Evolutionary conservation across 2,329 filamentous ascomycete genomes (phyloP).

Genomic region (Diaporthe batatas): DNA sequence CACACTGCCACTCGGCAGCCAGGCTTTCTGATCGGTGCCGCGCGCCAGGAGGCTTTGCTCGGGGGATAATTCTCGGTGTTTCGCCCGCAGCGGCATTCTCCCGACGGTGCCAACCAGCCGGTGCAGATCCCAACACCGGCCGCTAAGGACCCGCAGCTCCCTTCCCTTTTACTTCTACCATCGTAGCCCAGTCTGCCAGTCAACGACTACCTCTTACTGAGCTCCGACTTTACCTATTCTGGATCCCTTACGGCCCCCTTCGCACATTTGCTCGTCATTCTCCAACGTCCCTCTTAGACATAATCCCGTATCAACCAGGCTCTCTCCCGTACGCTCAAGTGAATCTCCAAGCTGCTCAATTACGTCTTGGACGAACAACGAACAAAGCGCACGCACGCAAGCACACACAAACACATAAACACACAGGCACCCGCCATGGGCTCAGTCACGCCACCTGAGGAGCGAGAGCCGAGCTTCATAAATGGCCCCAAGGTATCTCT

Average conservation of each 20-base stretch:
- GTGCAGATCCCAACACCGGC: conserved; percentile 26
- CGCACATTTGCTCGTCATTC: not conserved
- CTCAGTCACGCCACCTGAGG: conserved; percentile 16
- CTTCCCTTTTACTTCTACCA: conserved; percentile 22
- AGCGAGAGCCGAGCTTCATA: conserved; percentile 4
- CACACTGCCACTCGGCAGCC: conserved; percentile 5
- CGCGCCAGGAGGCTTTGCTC: conserved; percentile 18
- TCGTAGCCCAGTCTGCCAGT: not conserved
- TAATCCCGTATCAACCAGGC: not conserved
- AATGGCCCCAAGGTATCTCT: not conserved
- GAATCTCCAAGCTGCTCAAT: not conserved
- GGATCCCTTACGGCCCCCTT: not conserved
- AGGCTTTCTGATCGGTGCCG: conserved; percentile 2
- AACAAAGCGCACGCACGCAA: not conserved
- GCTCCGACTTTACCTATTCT: conserved; percentile 29
- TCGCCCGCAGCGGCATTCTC: conserved; percentile 7
- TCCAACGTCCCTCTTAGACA: not conserved
- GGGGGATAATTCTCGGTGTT: conserved; percentile 30
- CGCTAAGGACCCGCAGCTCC: conserved; percentile 7
- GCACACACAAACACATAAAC: too few species aligned
- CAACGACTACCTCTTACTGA: not conserved
- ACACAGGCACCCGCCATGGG: conserved; percentile 14
- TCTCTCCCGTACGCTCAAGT: not conserved
- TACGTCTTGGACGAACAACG: not conserved
- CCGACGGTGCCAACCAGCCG: conserved; percentile 27